A percentile compares a stretch with the other conserved stretches of the same genome.
Conservation (phyloP, 371 early-diverging fungal genomes). For the Mortierella sp. region DNA sequence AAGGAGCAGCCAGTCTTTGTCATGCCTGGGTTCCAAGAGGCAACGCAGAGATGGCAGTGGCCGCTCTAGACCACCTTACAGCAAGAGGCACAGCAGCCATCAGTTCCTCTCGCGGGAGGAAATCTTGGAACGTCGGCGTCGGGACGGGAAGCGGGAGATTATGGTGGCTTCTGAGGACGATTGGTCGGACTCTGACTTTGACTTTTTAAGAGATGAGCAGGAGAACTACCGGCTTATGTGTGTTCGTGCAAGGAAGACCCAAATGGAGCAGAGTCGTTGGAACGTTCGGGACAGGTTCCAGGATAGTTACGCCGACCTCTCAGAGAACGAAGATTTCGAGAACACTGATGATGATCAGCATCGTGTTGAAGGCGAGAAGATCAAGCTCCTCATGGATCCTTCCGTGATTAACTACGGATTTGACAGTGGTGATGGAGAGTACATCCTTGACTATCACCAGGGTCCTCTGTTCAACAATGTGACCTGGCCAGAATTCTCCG, state of each 20-base stretch:
- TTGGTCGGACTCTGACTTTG: conserved; percentile 45
- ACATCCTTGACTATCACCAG: conserved; percentile 46
- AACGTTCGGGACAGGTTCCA: conserved; percentile 1
- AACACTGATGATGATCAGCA: neutral
- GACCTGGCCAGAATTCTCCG: conserved; percentile 49
- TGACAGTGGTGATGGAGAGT: conserved; percentile 37
- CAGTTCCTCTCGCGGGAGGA: conserved; percentile 5
- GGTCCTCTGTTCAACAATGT: conserved; percentile 46
- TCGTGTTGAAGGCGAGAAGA: conserved; percentile 19
- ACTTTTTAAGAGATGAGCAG: conserved; percentile 32
- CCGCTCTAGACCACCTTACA: conserved; percentile 1
- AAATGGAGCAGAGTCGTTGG: conserved; percentile 8
- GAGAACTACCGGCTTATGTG: conserved; percentile 37
- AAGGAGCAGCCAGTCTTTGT: conserved; percentile 19
- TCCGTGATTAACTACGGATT: no score
- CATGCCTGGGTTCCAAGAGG: conserved; percentile 11
- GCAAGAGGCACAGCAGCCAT: conserved; percentile 2
- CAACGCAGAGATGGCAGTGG: conserved; percentile 7
- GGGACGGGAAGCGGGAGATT: conserved; percentile 26
- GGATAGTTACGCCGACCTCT: neutral
- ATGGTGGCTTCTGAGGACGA: conserved; percentile 33
- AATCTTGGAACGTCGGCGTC: conserved; percentile 16
- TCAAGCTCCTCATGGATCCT: no score
- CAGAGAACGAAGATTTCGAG: neutral
- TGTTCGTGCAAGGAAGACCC: conserved; percentile 16